Evolutionary conservation across 768 basidiomycete genomes (phyloP), one percentile per base, ranked within the genome.

Genomic region (Clitopilus hobsonii): DNA sequence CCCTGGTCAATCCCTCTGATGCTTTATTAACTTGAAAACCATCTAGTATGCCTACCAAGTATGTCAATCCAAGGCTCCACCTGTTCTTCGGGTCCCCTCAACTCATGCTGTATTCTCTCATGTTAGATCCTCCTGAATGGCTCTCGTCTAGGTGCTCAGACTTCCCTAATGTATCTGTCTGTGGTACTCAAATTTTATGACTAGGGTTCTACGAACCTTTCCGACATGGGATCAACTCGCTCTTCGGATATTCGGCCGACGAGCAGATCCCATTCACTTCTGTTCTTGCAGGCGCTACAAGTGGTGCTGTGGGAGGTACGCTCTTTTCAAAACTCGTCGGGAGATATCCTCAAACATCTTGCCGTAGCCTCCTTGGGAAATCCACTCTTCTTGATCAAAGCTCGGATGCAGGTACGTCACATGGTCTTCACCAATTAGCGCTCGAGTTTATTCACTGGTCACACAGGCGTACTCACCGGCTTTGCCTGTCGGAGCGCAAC

Each of bases 201-300:
- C 18, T 59, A 92, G 96, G 97, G 4, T 96, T 99, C 66, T 99
- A 97, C 66, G 97, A 99, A 67, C 96, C 95, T 1, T 82, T 98
- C 54, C 81, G 97, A 56, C 79, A 74, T 56, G 69, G 69, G 2
- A 66, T 91, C 51, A 99, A 98, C 71, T 71, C 72, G 18, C 59
- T 84, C 32, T 68, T 91, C 50, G 94, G 94, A 36, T 71, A 79
- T 58, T 68, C 78, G 26, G 71, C 84, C 32, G 76, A 78, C 20
- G 85, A 86, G 22, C 89, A 89, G 61, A 74, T 88, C 36, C 84
- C 86, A 2, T 67, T 82, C 32, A 95, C 91, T 0, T 91, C 94
- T 32, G 68, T 98, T 23, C 67, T 84, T 32, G 94, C 96, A 13
- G 97, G 97, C 1, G 95, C 95, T 1, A 76, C 81, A 3, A 95